phyloP scores from a whole-genome alignment of 2,329 filamentous ascomycete species.

The Exophiala sp. region DNA sequence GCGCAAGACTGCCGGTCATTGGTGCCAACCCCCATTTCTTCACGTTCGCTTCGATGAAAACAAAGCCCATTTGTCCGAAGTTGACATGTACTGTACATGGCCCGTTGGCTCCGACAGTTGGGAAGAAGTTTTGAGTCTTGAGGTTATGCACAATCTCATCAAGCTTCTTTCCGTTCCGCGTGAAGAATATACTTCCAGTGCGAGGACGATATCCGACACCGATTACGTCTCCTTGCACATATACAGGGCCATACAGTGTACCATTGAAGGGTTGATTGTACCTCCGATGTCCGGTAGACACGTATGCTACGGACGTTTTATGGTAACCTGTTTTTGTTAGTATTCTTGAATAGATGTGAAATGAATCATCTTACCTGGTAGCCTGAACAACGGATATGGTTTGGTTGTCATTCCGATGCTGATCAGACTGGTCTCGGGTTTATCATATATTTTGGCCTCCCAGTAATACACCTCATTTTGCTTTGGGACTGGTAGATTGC shows the following conservation, averaged over 20 bases:
- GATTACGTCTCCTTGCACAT: constrained; percentile 90
- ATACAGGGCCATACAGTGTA: constrained; percentile 75
- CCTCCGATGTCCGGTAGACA: constrained; percentile 79
- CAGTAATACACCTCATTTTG: constrained; percentile 99
- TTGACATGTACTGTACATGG: constrained; percentile 93
- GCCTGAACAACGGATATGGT: constrained; percentile 88
- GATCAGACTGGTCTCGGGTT: constrained; percentile 81
- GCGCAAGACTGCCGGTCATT: constrained; percentile 90
- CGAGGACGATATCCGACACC: constrained; percentile 92
- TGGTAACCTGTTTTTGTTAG: constrained; percentile 66
- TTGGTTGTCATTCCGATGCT: constrained; percentile 95
- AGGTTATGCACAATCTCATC: constrained; percentile 91
- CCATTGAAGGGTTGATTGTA: constrained; percentile 87
- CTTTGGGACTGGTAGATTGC: constrained; percentile 93
- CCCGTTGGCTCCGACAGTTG: constrained; percentile 91
- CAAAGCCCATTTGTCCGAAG: constrained; percentile 95
- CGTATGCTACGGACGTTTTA: constrained; percentile 87
- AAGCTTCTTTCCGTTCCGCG: constrained; percentile 93
- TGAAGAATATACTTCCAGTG: constrained; percentile 95
- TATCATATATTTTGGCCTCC: constrained; percentile 98
- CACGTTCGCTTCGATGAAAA: constrained; percentile 98
- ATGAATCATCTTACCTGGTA: constrained; percentile 67
- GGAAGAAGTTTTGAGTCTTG: constrained; percentile 96
- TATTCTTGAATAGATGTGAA: background rate
- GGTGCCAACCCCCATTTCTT: constrained; percentile 99